Base-by-base conservation (phyloP, 2,329 filamentous ascomycete genomes). In the Tolypocladium inflatum region DNA sequence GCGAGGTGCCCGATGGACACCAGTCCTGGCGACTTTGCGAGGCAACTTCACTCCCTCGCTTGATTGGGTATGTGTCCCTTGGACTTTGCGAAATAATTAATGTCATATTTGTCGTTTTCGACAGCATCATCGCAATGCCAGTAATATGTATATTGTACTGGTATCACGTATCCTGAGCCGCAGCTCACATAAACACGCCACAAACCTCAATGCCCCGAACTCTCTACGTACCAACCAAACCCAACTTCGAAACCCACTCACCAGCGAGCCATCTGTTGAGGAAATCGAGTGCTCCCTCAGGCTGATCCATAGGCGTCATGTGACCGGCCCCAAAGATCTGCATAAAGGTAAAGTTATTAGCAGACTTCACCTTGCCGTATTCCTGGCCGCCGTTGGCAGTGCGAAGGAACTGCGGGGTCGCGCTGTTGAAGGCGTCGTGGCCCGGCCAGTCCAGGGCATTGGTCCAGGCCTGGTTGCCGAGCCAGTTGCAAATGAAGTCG, bases 261-360 rank as follows among this genome's bases (percentile, higher is more conserved):
- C 91, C 91, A 66, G 80, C 80, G 68, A 97, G 73, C 93, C 93
- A 97, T 76, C 92, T 85, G 83, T 96, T 97, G 72, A 95, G 84
- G 78, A 97, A 92, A 76, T 97, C 89, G 62, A 96, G 80, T 59
- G 89, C 90, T 41, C 88, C 83, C 75, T 89, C 89, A 17, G 93
- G 93, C 79, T 97, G 92, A 76, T 97, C 90, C 78, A 91, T 90
- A 30, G 93, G 93, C 51, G 96, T 91, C 93, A 97, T 97, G 81
- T 97, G 93, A 64, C 93, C 93, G 68, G 86, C 93, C 62, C 86
- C 85, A 73, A 88, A 94, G 65, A 97, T 81, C 69, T 86, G 88
- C 78, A 95, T 87, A 73, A 96, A 97, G 61, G 91, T 95, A 70
- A 97, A 91, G 83, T 96, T 96, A 66, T 90, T 90, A 65, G 86